A percentile compares a stretch with the other conserved stretches of the same genome.
Conservation (phyloP, 192 early-diverging fungal species). For the Podila horticola region DNA sequence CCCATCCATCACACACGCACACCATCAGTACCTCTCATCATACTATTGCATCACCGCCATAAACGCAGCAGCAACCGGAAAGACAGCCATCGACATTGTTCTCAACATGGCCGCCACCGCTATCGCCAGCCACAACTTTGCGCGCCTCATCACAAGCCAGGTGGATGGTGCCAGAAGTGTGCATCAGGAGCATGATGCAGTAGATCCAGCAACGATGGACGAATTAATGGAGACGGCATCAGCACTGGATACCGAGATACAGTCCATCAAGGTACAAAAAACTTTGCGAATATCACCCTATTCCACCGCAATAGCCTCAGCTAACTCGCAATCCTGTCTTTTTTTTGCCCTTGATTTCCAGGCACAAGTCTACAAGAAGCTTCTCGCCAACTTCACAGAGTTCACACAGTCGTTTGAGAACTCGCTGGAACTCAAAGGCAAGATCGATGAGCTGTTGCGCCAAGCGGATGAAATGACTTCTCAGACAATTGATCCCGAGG, state of each 20-base stretch:
- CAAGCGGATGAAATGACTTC: conserved; percentile 21
- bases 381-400: conserved; percentile 40
- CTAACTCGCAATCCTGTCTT: not conserved
- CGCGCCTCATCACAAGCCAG: conserved; percentile 18
- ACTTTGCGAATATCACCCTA: too few species aligned
- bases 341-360: not conserved
- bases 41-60: not conserved
- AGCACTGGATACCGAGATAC: conserved; percentile 31
- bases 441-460: conserved; percentile 22
- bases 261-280: conserved; percentile 20
- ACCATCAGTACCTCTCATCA: not conserved
- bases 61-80: not conserved
- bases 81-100: not conserved
- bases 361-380: conserved; percentile 49
- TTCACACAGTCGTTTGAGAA: conserved; percentile 42
- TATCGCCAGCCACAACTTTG: conserved; percentile 22
- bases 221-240: conserved; percentile 16
- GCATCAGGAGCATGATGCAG: not conserved
- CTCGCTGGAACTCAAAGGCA: conserved; percentile 39
- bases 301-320: not conserved
- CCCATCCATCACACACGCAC: not conserved
- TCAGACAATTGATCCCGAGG: conserved; percentile 28
- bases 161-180: conserved; percentile 1
- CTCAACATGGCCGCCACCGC: conserved; percentile 21
- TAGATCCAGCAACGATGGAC: conserved; percentile 10